A percentile compares a stretch with the other conserved stretches of the same genome.
Conservation (phyloP, 1,284 basidiomycete species). For the Ganoderma resinaceum region DNA sequence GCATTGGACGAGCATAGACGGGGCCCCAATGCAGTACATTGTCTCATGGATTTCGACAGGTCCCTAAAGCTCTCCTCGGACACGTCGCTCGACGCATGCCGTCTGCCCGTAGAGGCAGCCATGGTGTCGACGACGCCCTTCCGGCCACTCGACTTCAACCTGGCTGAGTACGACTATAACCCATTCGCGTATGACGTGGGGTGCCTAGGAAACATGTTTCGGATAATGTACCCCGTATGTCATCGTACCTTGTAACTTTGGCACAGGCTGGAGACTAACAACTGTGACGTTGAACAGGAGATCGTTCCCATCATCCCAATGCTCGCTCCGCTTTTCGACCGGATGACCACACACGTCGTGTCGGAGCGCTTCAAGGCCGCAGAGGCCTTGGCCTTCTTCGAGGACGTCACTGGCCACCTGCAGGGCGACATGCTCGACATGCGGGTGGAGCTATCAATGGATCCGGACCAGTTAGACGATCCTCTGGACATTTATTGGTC, state of each 20-base stretch:
- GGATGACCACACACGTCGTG: slow-evolving; percentile 15
- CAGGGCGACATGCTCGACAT: neutral
- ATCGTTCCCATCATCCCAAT: neutral
- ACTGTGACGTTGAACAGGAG: no score
- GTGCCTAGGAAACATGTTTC: slow-evolving; percentile 19
- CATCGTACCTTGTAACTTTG: neutral
- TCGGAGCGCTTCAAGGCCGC: slow-evolving; percentile 12
- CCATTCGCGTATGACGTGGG: slow-evolving; percentile 29
- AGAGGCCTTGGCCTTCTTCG: slow-evolving; percentile 13
- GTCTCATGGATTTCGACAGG: slow-evolving; percentile 24
- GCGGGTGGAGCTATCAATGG: neutral
- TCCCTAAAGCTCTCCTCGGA: slow-evolving; percentile 12
- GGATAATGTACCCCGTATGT: slow-evolving; percentile 17
- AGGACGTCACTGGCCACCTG: neutral
- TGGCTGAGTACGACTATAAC: slow-evolving; percentile 22
- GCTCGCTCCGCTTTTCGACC: slow-evolving; percentile 10
- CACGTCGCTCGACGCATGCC: slow-evolving; percentile 14
- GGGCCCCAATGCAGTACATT: slow-evolving; percentile 3
- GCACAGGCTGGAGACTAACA: no score
- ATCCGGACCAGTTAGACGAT: neutral
- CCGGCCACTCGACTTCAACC: slow-evolving; percentile 9
- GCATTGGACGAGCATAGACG: slow-evolving; percentile 10
- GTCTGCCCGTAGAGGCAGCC: slow-evolving; percentile 11
- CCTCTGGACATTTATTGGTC: slow-evolving; percentile 17
- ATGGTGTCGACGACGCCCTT: neutral